phyloP scores from a whole-genome alignment of 768 basidiomycete species.

The Termitomyces sp. region DNA sequence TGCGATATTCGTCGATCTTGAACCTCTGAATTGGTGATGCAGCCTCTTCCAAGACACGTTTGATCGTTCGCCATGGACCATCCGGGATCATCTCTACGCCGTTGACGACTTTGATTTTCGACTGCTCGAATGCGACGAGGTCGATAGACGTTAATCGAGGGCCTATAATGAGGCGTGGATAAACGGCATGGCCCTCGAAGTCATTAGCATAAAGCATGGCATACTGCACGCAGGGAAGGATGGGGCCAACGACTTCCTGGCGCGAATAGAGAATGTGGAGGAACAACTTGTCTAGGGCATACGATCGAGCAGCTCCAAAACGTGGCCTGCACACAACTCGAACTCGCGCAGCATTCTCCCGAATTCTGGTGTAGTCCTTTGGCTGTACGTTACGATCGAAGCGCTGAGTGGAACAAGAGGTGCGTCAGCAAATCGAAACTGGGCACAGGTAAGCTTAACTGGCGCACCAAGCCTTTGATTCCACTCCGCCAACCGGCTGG shows the following conservation, averaged over 20 bases:
- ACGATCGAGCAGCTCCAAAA: neutral
- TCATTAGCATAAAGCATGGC: slow-evolving; percentile 5
- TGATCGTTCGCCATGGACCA: slow-evolving; percentile 8
- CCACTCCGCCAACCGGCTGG: neutral
- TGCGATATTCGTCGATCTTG: slow-evolving; percentile 8
- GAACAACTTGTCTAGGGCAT: slow-evolving; percentile 8
- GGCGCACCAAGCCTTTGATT: slow-evolving; percentile 8
- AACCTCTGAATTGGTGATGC: neutral
- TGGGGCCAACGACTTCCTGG: slow-evolving; percentile 5
- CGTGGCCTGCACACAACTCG: slow-evolving; percentile 7
- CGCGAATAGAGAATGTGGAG: slow-evolving; percentile 10
- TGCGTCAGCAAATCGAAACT: neutral
- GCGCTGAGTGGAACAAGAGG: neutral
- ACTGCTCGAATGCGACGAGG: slow-evolving; percentile 6
- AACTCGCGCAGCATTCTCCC: slow-evolving; percentile 6
- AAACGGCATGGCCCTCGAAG: slow-evolving; percentile 9
- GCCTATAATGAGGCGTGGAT: slow-evolving; percentile 12
- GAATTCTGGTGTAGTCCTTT: slow-evolving; percentile 4
- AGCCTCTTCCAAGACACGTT: slow-evolving; percentile 3
- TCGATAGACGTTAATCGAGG: slow-evolving; percentile 6
- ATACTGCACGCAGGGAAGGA: slow-evolving; percentile 5
- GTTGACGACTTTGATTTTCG: slow-evolving; percentile 4
- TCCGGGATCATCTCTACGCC: neutral
- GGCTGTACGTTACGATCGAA: slow-evolving; percentile 5
- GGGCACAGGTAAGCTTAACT: neutral